Evolutionary conservation across 2,329 filamentous ascomycete genomes (phyloP), one percentile per base, ranked within the genome.

Genomic region (Ascochyta pisi): DNA sequence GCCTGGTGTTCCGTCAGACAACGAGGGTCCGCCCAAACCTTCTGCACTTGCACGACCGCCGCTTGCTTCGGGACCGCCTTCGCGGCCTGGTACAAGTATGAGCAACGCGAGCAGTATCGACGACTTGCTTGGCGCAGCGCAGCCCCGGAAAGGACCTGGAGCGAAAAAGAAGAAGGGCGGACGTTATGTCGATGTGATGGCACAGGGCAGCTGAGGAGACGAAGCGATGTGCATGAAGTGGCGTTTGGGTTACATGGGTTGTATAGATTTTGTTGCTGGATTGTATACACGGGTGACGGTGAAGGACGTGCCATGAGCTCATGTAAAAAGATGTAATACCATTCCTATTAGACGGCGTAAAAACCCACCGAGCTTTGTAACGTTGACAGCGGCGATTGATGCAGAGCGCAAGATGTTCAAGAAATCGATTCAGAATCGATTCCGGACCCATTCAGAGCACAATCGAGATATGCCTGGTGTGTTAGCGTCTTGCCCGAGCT

Each of bases 41-140:
- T 67, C 73, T n/a, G 40, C 50, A 1, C 60, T 75, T 4, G 60
- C 56, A n/a, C 62, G 62, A 10, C 68, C 74, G 6, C 60, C 51
- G 10, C 58, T 73, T 8, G 64, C 62, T 0, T 65, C 57, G 8
- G 74, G 73, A 1, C 74, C 75, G 16, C 74, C 74, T 4, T 68
- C 63, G 4, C 59, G 75, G 22, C 92, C 92, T 4, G 77, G 86
- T 6, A 96, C 92, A 3, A 89, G 90, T 60, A 87, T 96, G 83
- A 96, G 91, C 76, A 92, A 91, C 70, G 91, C 92, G n/a, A 96
- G 89, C 76, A 95, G 90, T 66, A 96, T 99, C 70, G 95, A 99
- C 68, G 95, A 99, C 74, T 80, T 99, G 60, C 80, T 99, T 22
- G 91, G 91, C 5, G 87, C 89, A 4, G 86, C 89, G 3, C 85